Conservation (phyloP, 75 land plant genomes). For the Pinus taeda region DNA sequence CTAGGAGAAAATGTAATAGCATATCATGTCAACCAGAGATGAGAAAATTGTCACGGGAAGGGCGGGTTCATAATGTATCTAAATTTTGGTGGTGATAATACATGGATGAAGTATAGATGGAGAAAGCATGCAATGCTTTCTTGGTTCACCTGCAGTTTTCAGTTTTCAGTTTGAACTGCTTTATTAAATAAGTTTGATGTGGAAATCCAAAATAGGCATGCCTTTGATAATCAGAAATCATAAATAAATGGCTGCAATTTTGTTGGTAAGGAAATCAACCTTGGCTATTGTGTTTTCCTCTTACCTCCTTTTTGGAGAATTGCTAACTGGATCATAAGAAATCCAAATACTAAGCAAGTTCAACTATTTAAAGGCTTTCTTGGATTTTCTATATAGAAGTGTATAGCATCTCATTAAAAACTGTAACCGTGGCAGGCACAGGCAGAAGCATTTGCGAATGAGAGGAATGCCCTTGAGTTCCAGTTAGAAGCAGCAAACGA, state of each 20-base stretch:
- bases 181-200: not conserved
- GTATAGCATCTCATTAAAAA: not conserved
- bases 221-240: not conserved
- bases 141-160: not conserved
- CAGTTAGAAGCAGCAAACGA: conserved; percentile 24
- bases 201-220: not conserved
- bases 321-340: not conserved
- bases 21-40: not conserved
- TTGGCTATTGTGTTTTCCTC: not conserved
- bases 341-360: not conserved
- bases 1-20: not conserved
- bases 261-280: not conserved
- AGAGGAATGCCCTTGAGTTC: conserved; percentile 35
- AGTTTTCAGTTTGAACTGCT: not conserved
- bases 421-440: conserved; percentile 17
- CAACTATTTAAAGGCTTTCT: not conserved
- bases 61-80: not conserved
- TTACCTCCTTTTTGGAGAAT: not conserved
- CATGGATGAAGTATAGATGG: not conserved
- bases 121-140: not conserved
- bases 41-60: not conserved
- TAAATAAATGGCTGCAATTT: not conserved
- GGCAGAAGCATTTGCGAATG: conserved; percentile 28
- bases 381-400: not conserved
- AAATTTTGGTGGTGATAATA: not conserved